Percentiles rank a stretch among this genome's conserved stretches.
phyloP scores from a whole-genome alignment of 2,329 filamentous ascomycete genomes.

The Sporothrix luriei region DNA sequence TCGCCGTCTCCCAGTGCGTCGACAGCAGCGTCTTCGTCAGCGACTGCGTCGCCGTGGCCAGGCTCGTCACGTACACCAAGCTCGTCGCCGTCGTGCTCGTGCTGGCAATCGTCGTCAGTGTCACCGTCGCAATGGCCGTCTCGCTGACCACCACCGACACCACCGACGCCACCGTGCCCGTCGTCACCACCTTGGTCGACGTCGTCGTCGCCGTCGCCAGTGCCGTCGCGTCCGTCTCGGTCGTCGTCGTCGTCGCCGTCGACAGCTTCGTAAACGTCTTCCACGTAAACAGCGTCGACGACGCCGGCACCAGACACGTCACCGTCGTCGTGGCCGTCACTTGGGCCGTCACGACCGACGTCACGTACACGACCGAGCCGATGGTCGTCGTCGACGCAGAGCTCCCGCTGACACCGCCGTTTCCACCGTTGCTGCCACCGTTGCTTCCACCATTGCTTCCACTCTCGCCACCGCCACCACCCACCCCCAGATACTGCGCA shows the following conservation, averaged over 20 bases:
- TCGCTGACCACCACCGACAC: conserved; percentile 25
- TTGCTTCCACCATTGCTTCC: neutral
- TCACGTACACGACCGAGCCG: conserved; percentile 25
- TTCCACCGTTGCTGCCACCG: too few species aligned
- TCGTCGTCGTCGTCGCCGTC: conserved; percentile 12
- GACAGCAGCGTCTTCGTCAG: conserved; percentile 6
- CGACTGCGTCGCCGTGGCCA: neutral
- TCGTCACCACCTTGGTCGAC: conserved; percentile 18
- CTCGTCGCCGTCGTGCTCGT: conserved; percentile 18
- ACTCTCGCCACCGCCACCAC: neutral
- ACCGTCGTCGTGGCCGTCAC: conserved; percentile 24
- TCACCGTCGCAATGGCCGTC: conserved; percentile 27
- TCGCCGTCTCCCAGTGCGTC: conserved; percentile 18
- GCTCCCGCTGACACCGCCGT: neutral
- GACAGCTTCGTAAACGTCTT: conserved; percentile 28
- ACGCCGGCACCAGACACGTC: conserved; percentile 20
- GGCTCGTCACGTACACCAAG: conserved; percentile 5
- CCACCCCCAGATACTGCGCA: neutral
- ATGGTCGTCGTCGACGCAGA: neutral
- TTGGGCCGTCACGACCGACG: conserved; percentile 13
- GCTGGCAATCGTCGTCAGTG: neutral
- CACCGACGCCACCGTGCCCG: conserved; percentile 1
- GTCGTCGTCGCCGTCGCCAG: conserved; percentile 12
- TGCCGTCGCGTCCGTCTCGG: neutral
- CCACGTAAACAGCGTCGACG: conserved; percentile 29